Base-by-base conservation (phyloP, 2,329 filamentous ascomycete genomes). In the Acarospora socialis region DNA sequence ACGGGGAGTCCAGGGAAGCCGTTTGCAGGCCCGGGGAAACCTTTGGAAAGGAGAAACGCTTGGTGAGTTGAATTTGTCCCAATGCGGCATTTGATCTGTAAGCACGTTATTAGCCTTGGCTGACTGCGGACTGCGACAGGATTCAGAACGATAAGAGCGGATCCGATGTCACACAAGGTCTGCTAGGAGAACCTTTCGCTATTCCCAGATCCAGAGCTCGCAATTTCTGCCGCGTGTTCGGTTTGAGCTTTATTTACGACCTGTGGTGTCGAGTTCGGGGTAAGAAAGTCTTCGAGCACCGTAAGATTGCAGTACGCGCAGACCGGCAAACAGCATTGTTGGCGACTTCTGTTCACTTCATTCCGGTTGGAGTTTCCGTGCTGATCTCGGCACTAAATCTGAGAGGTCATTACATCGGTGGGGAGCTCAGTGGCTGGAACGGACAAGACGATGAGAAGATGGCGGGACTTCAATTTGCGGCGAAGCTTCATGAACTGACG, bases 401-500 rank as follows among this genome's bases (percentile, higher is more conserved):
- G 33, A 28, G 27, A 30, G 43, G 43, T 23, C 43, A 37, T 32
- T 50, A 41, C 14, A 39, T 42, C 23, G 45, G 42, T 33, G 41
- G 28, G 36, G 39, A 41, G 32, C 38, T 42, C 12, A 34, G 16
- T 33, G 47, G 38, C 17, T 22, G 5, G 16, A 31, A 21, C 12
- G 43, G 30, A 23, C 34, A 40, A 34, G 46, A 50, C 22, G 32
- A 36, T 10, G 40, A 37, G n/a, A 48, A 47, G 13, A 28, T 49
- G 25, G 40, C 43, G 10, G 44, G 40, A 9, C 36, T 49, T 19
- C 47, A 50, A 28, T 32, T 46, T 20, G 38, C 37, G 7, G 44
- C 46, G 7, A 47, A 49, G 28, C 14, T 47, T 13, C 44, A 47
- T 28, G 44, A 48, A 28, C 25, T 44, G 14, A 30, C 44, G 4